phyloP scores from a whole-genome alignment of 2,329 filamentous ascomycete species.

The Hypoxylon sp. region DNA sequence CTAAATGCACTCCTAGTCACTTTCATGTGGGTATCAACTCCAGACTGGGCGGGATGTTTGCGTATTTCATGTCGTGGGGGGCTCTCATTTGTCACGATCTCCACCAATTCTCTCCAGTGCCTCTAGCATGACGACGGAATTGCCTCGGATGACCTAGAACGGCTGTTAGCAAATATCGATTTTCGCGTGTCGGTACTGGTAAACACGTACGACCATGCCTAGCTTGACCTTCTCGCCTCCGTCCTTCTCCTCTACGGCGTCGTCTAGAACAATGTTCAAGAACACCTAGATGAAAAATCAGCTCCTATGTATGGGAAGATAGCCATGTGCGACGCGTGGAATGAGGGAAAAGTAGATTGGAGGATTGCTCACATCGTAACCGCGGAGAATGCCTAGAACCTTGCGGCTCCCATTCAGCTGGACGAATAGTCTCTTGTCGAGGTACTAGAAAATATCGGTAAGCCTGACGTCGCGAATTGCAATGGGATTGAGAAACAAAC shows the following conservation, averaged over 20 bases:
- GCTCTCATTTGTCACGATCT: slow-evolving; percentile 60
- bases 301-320: slow-evolving; percentile 13
- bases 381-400: slow-evolving; percentile 92
- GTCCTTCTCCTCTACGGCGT: slow-evolving; percentile 94
- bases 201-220: slow-evolving; percentile 86
- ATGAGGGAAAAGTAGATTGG: neutral
- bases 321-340: neutral
- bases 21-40: slow-evolving; percentile 43
- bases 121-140: slow-evolving; percentile 98
- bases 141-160: slow-evolving; percentile 88
- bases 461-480: slow-evolving; percentile 32
- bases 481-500: slow-evolving; percentile 62
- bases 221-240: slow-evolving; percentile 91
- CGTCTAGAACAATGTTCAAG: slow-evolving; percentile 97
- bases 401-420: slow-evolving; percentile 98
- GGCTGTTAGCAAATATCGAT: slow-evolving; percentile 48
- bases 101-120: slow-evolving; percentile 78
- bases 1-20: slow-evolving; percentile 17
- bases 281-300: slow-evolving; percentile 78
- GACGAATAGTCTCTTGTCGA: slow-evolving; percentile 98
- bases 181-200: neutral
- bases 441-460: slow-evolving; percentile 75
- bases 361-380: slow-evolving; percentile 84
- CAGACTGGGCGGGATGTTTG: slow-evolving; percentile 27
- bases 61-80: slow-evolving; percentile 19